Evolutionary conservation across 257 asterid genomes (phyloP).

Genomic region (Solanum clarkiae): DNA sequence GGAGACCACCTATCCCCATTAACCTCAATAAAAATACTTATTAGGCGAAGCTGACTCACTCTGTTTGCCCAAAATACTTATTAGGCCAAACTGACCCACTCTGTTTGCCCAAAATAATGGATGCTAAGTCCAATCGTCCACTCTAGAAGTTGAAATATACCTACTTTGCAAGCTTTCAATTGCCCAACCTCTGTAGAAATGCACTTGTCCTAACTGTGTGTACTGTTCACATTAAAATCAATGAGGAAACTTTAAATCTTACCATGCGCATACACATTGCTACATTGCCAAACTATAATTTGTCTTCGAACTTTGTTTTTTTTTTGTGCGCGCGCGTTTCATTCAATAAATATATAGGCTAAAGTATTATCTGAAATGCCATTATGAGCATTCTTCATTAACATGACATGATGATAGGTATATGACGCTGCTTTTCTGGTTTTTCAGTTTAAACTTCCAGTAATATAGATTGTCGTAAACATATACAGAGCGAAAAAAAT

Average conservation of each 20-base stretch:
- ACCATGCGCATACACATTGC: not conserved
- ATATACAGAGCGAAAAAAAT: not conserved
- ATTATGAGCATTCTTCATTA: not conserved
- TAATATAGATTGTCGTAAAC: not conserved
- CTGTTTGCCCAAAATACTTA: too few species aligned
- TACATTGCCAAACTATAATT: not conserved
- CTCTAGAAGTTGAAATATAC: not conserved
- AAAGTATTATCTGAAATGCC: not conserved
- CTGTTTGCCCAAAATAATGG: not conserved
- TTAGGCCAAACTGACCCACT: not conserved
- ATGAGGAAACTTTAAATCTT: not conserved
- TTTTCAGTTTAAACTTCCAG: not conserved
- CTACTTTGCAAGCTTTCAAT: not conserved
- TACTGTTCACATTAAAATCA: not conserved
- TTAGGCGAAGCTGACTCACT: not conserved
- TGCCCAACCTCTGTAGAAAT: not conserved
- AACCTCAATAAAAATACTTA: not conserved
- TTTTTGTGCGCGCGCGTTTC: too few species aligned
- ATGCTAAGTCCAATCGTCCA: not conserved
- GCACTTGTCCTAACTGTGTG: not conserved
- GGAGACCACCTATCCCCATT: too few species aligned
- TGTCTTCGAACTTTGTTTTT: too few species aligned
- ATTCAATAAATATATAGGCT: too few species aligned
- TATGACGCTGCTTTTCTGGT: not conserved
- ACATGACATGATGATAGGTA: not conserved